These are phyloP conservation scores for Leishmania martiniquensis DNA, from an alignment of 208 protist species.

Conservation along the genomic window DNA sequence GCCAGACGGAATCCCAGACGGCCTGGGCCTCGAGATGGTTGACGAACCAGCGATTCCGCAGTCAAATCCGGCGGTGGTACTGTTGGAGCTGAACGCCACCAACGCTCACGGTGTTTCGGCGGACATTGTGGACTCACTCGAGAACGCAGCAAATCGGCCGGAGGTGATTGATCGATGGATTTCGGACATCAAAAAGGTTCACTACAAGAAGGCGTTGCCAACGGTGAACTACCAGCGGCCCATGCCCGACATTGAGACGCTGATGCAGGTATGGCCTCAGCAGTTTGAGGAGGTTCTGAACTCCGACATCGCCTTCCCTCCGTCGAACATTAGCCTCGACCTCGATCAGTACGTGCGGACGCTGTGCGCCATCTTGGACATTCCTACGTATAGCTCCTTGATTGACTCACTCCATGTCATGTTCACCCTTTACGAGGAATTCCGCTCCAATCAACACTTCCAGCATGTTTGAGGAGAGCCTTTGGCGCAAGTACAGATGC, in stretches of 20 bases:
- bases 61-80: slow-evolving; percentile 95
- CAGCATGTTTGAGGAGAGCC: slow-evolving; percentile 55
- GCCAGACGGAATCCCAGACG: slow-evolving; percentile 91
- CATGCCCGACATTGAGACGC: slow-evolving; percentile 96
- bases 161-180: slow-evolving; percentile 97
- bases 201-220: slow-evolving; percentile 95
- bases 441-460: slow-evolving; percentile 95
- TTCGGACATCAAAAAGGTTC: slow-evolving; percentile 95
- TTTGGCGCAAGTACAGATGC: background rate
- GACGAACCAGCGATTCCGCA: slow-evolving; percentile 97
- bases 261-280: slow-evolving; percentile 96
- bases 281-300: slow-evolving; percentile 96
- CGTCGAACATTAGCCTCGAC: slow-evolving; percentile 92
- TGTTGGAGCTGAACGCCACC: slow-evolving; percentile 87
- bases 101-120: slow-evolving; percentile 70
- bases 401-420: slow-evolving; percentile 98
- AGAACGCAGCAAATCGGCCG: slow-evolving; percentile 95
- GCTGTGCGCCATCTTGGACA: slow-evolving; percentile 96
- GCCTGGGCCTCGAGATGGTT: slow-evolving; percentile 93
- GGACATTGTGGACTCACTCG: slow-evolving; percentile 93
- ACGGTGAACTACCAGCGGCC: slow-evolving; percentile 95
- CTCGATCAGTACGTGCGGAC: slow-evolving; percentile 95
- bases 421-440: slow-evolving; percentile 97
- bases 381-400: slow-evolving; percentile 96
- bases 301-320: slow-evolving; percentile 86